phyloP scores from a whole-genome alignment of 2,329 filamentous ascomycete genomes.

The Neopestalotiopsis sp. region DNA sequence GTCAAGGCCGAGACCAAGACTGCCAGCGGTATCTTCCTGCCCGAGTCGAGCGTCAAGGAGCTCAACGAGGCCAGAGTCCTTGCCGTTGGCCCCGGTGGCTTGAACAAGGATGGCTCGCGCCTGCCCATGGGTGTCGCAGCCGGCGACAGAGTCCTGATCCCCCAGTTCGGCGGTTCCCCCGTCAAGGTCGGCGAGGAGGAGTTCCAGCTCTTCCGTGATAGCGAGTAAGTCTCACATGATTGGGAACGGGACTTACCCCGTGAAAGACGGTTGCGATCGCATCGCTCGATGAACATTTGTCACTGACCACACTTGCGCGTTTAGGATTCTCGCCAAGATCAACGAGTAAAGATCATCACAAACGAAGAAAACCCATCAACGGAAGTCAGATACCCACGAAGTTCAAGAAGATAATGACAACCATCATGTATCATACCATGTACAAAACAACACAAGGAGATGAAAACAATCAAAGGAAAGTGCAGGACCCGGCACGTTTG shows the following conservation, averaged over 20 bases:
- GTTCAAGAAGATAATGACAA: slow-evolving; percentile 30
- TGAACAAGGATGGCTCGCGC: slow-evolving; percentile 89
- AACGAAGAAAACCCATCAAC: neutral
- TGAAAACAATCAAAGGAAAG: slow-evolving; percentile 22
- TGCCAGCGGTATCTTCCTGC: slow-evolving; percentile 94
- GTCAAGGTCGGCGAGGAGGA: slow-evolving; percentile 98
- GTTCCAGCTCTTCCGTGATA: slow-evolving; percentile 93
- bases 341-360: slow-evolving; percentile 76
- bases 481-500: slow-evolving; percentile 25
- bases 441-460: slow-evolving; percentile 23
- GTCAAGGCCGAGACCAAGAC: slow-evolving; percentile 98
- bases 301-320: slow-evolving; percentile 26
- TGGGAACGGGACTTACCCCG: no score
- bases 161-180: slow-evolving; percentile 91
- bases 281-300: slow-evolving; percentile 16
- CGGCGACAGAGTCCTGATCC: slow-evolving; percentile 95
- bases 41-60: slow-evolving; percentile 96
- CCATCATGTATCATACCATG: slow-evolving; percentile 32
- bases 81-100: slow-evolving; percentile 86
- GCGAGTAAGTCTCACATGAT: slow-evolving; percentile 75
- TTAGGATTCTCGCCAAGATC: slow-evolving; percentile 96
- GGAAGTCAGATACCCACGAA: neutral
- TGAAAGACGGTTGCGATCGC: neutral
- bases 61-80: slow-evolving; percentile 97
- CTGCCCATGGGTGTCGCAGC: slow-evolving; percentile 80